A percentile compares a stretch with the other conserved stretches of the same genome.
Conservation (phyloP, 208 protist species). For the Borovskyia barvae region DNA sequence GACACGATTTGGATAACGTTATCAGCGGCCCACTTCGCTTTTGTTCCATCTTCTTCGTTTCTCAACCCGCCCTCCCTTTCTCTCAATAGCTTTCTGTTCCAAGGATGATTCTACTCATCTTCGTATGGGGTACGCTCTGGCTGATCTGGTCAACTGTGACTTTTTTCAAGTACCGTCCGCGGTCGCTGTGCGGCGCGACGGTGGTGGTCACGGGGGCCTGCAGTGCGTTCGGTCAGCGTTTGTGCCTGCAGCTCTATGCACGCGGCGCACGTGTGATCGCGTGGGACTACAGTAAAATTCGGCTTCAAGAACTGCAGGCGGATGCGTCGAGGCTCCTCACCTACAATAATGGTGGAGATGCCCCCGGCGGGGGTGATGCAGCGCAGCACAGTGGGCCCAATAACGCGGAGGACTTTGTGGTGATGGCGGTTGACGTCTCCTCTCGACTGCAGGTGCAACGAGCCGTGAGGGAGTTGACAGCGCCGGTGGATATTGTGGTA, state of each 20-base stretch:
- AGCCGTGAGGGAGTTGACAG: slow-evolving; percentile 31
- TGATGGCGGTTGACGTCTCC: slow-evolving; percentile 34
- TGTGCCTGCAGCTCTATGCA: slow-evolving; percentile 45
- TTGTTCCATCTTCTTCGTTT: too few relatives aligned
- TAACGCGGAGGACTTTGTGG: neutral
- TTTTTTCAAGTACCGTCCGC: slow-evolving; percentile 38
- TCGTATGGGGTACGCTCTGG: slow-evolving; percentile 46
- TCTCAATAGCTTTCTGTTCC: neutral
- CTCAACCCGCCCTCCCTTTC: neutral
- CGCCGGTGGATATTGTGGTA: slow-evolving; percentile 42
- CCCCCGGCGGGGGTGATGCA: neutral
- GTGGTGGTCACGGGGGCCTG: slow-evolving; percentile 66
- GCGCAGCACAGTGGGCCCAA: neutral
- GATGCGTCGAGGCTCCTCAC: slow-evolving; percentile 22
- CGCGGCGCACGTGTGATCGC: slow-evolving; percentile 47
- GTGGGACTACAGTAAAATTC: slow-evolving; percentile 54
- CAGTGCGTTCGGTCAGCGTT: slow-evolving; percentile 36
- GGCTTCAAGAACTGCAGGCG: slow-evolving; percentile 43
- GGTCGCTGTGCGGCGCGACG: slow-evolving; percentile 33
- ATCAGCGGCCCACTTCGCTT: too few relatives aligned
- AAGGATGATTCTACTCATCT: slow-evolving; percentile 60
- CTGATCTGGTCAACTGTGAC: slow-evolving; percentile 45
- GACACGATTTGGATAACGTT: too few relatives aligned
- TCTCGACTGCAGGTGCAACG: slow-evolving; percentile 51
- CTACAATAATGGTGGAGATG: neutral